Evolutionary conservation across 768 basidiomycete genomes (phyloP), one percentile per base, ranked within the genome.

Genomic region (Boletus sp.): DNA sequence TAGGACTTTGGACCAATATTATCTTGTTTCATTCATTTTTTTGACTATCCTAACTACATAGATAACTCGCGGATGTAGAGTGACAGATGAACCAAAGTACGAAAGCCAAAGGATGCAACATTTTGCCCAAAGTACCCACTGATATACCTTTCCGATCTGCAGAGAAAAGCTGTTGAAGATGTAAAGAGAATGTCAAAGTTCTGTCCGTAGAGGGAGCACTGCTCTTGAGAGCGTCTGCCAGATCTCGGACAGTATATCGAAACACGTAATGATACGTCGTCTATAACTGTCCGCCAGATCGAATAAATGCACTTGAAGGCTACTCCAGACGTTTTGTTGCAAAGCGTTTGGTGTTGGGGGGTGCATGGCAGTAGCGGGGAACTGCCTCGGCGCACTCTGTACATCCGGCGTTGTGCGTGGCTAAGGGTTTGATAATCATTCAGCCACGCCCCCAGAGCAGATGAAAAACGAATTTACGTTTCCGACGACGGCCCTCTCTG

Each of bases 401-500:
- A 27, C 19, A n/a, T 35, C 39, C 37, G 56, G 15, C 8, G 47
- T 53, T 21, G 51, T n/a, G 17, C 56, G 58, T 35, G 64, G 54
- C 66, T 68, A 33, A 37, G 19, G 21, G 46, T 52, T 19, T 3
- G 33, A 45, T 11, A 13, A 13, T 52, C 50, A 43, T 48, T 60
- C 25, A 53, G 51, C 9, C 1, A n/a, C n/a, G n/a, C 21, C n/a
- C n/a, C 5, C 25, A 14, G 21, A 21, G 9, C 2, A 40, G 5
- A 25, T 25, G 5, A 25, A 25, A 44, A 43, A 25, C 3, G 7
- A 4, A 48, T 64, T 42, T 49, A 71, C 60, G 33, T 68, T 55
- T 32, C 64, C 62, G 2, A 55, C 39, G 14, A 67, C 68, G 14
- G 67, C 69, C 30, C 35, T 59, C 74, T 82, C 63, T 72, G 78